Evolutionary conservation across 768 basidiomycete genomes (phyloP), one percentile per base, ranked within the genome.

Genomic region (Lactifluus echinatus): DNA sequence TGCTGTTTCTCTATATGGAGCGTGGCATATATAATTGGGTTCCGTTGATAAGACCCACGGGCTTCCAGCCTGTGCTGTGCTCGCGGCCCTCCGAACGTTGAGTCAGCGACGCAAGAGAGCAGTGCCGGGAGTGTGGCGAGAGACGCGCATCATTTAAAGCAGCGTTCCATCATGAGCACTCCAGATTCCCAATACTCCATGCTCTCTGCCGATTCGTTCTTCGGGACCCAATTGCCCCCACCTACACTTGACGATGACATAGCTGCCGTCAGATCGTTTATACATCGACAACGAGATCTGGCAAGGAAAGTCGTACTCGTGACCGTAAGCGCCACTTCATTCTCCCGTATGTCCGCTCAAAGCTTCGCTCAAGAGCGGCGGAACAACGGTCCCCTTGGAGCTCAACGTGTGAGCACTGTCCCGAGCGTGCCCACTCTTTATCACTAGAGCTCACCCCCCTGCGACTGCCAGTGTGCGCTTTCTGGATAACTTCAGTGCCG

Each of bases 401-500:
- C 89, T 93, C 76, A 98, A 98, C 68, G 93, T 97, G 96, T 97
- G 79, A 84, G 94, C 77, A 53, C 28, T 19, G 21, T 50, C 46
- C 37, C 39, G 24, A 21, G 50, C 34, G 49, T 36, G 45, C 54
- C 48, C 34, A 42, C 39, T 48, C 50, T 10, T 48, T 55, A 46
- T 55, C n/a, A n/a, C 37, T 43, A 55, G 42, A 53, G 28, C 49
- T 54, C 60, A 64, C 56, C 63, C 57, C 63, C 57, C 51, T 61
- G 65, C 68, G 36, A 26, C 60, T 56, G 63, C n/a, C 66, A 99
- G 95, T 65, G 96, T 99, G 46, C 90, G 96, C 50, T 99, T 97
- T 70, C 78, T 99, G 28, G 95, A 98, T 70, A 98, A 99, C 75
- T 98, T 98, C 72, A 96, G 93, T 71, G 95, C 96, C 58, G 93